Base-by-base conservation (phyloP, 805 yeast species). In the Candida koratica region DNA sequence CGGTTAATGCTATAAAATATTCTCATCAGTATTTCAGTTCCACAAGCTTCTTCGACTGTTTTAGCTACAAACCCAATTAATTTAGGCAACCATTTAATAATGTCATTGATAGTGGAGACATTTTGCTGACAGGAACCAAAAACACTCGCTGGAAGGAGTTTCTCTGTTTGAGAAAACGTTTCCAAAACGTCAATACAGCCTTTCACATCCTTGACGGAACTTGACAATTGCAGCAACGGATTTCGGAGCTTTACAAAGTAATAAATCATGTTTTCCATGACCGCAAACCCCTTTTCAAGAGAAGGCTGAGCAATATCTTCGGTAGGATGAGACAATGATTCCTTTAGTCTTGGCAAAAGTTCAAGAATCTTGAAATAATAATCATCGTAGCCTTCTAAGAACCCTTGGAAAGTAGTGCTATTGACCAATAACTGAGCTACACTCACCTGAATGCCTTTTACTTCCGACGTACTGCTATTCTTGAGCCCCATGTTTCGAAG, bases 251-350 rank as follows among this genome's bases (percentile, higher is more conserved):
- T 67, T 12, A 83, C 63, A 43, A 88, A 56, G 2, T 75, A 62
- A 39, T 71, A 74, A 3, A 88, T 55, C 33, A 86, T 53, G 53
- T 86, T 81, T 49, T 90, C 97, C 2, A 78, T 64, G 6, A 79
- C 78, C 6, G 88, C 87, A 48, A 87, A 64, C 25, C 88, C 94
- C 45, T 80, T 81, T 42, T 78, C 83, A 19, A 84, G 73, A 52
- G 84, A 94, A 2, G 73, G 64, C 10, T 71, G 72, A 3, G 96
- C 93, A 16, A 85, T 77, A 48, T 87, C 97, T 6, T 77, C 82
- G 6, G 79, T 73, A 10, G 79, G 75, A 10, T 67, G 66, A 2
- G 77, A 57, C 8, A 81, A 78, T 2, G 84, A 63, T 13, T 80
- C 72, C 49, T 95, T 72, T 38, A 90, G 61, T 30, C 90, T 69